Evolutionary conservation across 2,329 filamentous ascomycete species (phyloP).

Genomic region (Chalaropsis thielavioides): DNA sequence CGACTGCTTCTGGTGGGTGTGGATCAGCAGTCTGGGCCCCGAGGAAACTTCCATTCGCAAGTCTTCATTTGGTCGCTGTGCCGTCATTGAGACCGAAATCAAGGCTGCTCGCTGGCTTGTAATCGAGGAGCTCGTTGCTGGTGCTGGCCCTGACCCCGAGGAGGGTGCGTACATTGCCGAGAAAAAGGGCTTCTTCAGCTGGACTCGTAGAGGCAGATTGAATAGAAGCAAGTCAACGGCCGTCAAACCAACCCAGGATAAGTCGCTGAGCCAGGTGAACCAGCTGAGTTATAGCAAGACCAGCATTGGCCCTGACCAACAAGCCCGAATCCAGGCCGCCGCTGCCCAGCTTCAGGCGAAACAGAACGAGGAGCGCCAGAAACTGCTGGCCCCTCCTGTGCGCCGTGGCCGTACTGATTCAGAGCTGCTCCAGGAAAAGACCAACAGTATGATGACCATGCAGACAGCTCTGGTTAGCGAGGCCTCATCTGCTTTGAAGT

Average conservation of each 20-base stretch:
- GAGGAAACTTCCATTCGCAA: slow-evolving; percentile 81
- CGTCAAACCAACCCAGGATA: slow-evolving; percentile 40
- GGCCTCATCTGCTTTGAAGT: slow-evolving; percentile 88
- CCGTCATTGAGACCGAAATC: slow-evolving; percentile 79
- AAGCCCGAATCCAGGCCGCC: slow-evolving; percentile 83
- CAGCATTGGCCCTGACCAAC: slow-evolving; percentile 78
- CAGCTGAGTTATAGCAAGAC: slow-evolving; percentile 51
- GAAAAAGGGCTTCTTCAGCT: slow-evolving; percentile 90
- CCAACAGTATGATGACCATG: slow-evolving; percentile 76
- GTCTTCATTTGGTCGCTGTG: slow-evolving; percentile 84
- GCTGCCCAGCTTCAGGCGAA: slow-evolving; percentile 68
- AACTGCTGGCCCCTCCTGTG: slow-evolving; percentile 27
- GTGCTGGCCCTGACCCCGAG: slow-evolving; percentile 70
- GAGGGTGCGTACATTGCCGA: slow-evolving; percentile 83
- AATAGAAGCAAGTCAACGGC: slow-evolving; percentile 55
- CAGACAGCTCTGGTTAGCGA: slow-evolving; percentile 74
- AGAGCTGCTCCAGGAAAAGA: slow-evolving; percentile 52
- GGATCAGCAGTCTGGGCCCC: slow-evolving; percentile 89
- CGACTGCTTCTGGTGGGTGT: slow-evolving; percentile 99
- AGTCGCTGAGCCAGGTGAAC: slow-evolving; percentile 29
- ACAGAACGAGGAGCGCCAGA: slow-evolving; percentile 43
- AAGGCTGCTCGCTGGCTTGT: slow-evolving; percentile 75
- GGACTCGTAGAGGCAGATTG: slow-evolving; percentile 53
- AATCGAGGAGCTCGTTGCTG: slow-evolving; percentile 91
- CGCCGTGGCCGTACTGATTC: slow-evolving; percentile 42